These are phyloP conservation scores for Colletotrichum sp. DNA, from an alignment of 2,329 filamentous ascomycete species.

Conservation along the genomic window DNA sequence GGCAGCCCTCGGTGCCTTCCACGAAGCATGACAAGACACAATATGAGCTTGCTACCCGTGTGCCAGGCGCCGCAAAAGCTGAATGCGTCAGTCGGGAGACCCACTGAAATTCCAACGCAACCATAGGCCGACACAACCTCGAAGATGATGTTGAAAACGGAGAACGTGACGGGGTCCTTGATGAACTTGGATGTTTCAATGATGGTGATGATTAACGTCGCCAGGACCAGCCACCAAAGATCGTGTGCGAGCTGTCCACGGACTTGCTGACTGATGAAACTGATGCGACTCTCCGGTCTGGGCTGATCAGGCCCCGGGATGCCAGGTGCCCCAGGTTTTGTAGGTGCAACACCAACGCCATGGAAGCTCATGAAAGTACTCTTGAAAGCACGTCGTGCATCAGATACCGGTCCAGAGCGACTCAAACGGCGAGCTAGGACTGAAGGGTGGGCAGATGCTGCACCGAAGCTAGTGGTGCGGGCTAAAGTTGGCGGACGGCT, in stretches of 20 bases:
- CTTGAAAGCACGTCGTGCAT: neutral
- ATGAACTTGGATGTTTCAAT: constrained; percentile 64
- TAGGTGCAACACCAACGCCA: neutral
- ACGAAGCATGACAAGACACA: constrained; percentile 62
- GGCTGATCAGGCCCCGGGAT: neutral
- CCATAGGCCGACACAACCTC: constrained; percentile 65
- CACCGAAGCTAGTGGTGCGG: neutral
- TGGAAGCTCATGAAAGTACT: neutral
- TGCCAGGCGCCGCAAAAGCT: constrained; percentile 62
- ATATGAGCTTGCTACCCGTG: constrained; percentile 61
- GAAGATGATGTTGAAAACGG: constrained; percentile 65
- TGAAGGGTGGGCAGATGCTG: neutral
- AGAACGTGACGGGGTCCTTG: constrained; percentile 55
- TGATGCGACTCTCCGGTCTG: constrained; percentile 39
- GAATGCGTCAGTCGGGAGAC: constrained; percentile 57
- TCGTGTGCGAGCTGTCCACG: constrained; percentile 70
- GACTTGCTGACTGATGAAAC: constrained; percentile 61
- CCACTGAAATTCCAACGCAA: constrained; percentile 65
- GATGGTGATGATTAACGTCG: constrained; percentile 63
- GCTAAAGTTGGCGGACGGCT: neutral
- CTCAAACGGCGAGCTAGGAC: neutral
- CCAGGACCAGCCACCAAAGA: constrained; percentile 68
- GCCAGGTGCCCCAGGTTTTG: neutral
- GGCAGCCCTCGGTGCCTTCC: constrained; percentile 63
- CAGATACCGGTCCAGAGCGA: neutral